Evolutionary conservation across 179 eudicot genomes (phyloP), one percentile per base, ranked within the genome.

Genomic region (Heliamphora pulchella): DNA sequence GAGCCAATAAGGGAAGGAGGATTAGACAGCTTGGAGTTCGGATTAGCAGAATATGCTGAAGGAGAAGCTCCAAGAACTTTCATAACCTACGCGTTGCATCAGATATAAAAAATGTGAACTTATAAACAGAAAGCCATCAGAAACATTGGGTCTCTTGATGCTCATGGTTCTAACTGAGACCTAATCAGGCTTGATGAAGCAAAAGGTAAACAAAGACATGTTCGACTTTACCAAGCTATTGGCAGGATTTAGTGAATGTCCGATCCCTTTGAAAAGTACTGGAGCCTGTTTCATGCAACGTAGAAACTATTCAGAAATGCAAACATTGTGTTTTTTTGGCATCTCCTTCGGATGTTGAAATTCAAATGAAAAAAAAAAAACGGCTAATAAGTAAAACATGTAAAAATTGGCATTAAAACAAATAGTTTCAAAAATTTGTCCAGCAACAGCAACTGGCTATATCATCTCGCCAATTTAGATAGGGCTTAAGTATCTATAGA

Each of bases 31-130:
- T 89, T 93, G 73, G 88, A 83, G 31, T 80, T 81, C 3, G 96
- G 98, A 80, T 87, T 90, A 74, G 93, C 92, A 68, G 93, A 94
- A 87, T 91, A 91, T 47, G 98, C 96, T 48, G 98, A 80, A 22
- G 98, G 87, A 80, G 98, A 93, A 58, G 93, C 91, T 0, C 96
- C 89, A 3, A 94, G 92, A 83, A 88, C 94, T 80, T 87, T 91
- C 79, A 89, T 22, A 46, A 88, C 94, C 98, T 94, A 84, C 61
- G 82, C 22, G 57, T 1, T 10, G 0, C 11, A 65, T 51, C 8
- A 22, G 50, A 77, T 20, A 8, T 20, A 3, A 47, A 3, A 8
- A 62, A 44, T 51, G n/a, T 11, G 5, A 50, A 68, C 7, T 14
- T n/a, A 1, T 47, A 1, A 48, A 81, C 8, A 81, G 5, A 48